Base-by-base conservation (phyloP, 305 asterid species). In the Ilex paraguariensis region DNA sequence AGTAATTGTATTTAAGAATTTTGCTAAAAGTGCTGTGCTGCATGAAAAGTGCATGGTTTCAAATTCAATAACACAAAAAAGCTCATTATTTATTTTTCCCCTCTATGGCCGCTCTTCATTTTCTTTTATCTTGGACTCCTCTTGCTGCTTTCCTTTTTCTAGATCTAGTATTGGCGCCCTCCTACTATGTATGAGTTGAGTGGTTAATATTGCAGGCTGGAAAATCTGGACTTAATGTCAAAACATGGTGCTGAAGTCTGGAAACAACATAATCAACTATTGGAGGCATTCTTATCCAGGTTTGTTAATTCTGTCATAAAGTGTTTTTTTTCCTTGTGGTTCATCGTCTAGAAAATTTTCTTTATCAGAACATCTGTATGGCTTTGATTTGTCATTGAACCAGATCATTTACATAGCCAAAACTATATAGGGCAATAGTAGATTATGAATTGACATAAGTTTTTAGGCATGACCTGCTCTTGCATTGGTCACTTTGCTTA, bases 231-330 rank as follows among this genome's bases (percentile, higher is more conserved):
- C 36, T 74, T 90, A 72, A 84, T 93, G 95, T 78, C 85, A 33
- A 87, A 82, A 81, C 86, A 90, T 70, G 96, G 99, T 61, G 96
- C 97, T 56, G 99, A 93, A 62, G 85, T 81, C 54, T 93, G 97
- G 97, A 93, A 88, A 84, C 46, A 79, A 75, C 83, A 87, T 75
- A 90, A 93, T 70, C 88, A 81, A 73, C 87, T 74, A 64, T 65
- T 90, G 87, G 97, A 90, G 77, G 95, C 87, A 55, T 78, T 80
- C 73, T 71, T 84, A 62, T 73, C 97, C 71, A 87, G 97, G 98
- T 90, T 69, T 66, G 66, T 52, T 14, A 13, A 16, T 52, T 50
- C 65, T 31, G 31, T 59, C 60, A 51, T 14, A 42, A 6, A 51
- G 11, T 58, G 40, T 57, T 12, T 65, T 56, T 56, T 62, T 54